A percentile compares a stretch with the other conserved stretches of the same genome.
These are phyloP conservation scores for Paxillus involutus DNA, from an alignment of 768 basidiomycete genomes.

Conservation along the genomic window DNA sequence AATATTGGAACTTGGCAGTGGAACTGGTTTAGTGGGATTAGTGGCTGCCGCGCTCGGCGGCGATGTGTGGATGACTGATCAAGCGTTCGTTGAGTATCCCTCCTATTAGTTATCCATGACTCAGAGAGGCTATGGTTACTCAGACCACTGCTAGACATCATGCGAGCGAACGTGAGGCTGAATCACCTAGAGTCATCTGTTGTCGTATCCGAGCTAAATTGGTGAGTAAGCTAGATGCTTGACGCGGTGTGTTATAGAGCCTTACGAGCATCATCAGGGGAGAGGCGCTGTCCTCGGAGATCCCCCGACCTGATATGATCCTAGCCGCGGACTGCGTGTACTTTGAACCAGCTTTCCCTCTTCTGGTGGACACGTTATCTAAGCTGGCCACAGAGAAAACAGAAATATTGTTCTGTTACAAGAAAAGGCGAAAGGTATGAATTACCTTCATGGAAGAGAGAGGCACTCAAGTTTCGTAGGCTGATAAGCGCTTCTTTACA, in stretches of 20 bases:
- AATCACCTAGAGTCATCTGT: slow-evolving; percentile 60
- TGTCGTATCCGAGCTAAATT: slow-evolving; percentile 73
- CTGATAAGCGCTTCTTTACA: slow-evolving; percentile 84
- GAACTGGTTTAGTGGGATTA: slow-evolving; percentile 92
- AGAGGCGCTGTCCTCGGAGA: slow-evolving; percentile 44
- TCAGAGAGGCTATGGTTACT: slow-evolving; percentile 9
- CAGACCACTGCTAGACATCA: slow-evolving; percentile 77
- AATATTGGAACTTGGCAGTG: slow-evolving; percentile 84
- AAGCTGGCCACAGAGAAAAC: slow-evolving; percentile 56
- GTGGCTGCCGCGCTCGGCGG: slow-evolving; percentile 70
- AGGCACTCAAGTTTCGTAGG: slow-evolving; percentile 42
- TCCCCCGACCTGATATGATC: slow-evolving; percentile 62
- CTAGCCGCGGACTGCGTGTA: slow-evolving; percentile 96
- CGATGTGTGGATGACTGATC: slow-evolving; percentile 84
- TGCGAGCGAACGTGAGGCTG: slow-evolving; percentile 68
- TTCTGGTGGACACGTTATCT: slow-evolving; percentile 77
- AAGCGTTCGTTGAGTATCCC: slow-evolving; percentile 60
- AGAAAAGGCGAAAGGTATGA: slow-evolving; percentile 83
- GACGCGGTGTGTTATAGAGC: not conserved
- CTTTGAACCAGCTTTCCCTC: slow-evolving; percentile 89
- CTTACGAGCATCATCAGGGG: slow-evolving; percentile 53
- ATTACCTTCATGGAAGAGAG: not conserved
- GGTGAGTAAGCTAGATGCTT: slow-evolving; percentile 46
- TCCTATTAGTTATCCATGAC: slow-evolving; percentile 4
- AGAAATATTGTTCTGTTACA: slow-evolving; percentile 89